Evolutionary conservation across 140 eudicot genomes (phyloP).

Genomic region (Senecio squalidus): DNA sequence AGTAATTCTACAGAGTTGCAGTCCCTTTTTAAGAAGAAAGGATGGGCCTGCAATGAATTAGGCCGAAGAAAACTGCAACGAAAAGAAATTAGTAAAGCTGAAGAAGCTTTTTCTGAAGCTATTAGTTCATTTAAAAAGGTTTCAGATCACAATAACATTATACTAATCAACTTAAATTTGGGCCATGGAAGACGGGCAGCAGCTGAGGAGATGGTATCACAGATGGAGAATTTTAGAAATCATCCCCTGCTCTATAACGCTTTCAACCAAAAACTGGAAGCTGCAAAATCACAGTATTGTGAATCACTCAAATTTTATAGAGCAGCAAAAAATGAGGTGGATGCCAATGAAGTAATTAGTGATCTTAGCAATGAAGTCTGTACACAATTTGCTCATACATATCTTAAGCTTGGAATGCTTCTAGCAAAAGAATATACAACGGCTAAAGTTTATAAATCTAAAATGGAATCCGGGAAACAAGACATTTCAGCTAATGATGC

Average conservation of each 20-base stretch:
- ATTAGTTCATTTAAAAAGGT: slow-evolving; percentile 63
- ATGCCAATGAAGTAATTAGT: slow-evolving; percentile 24
- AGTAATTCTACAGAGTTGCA: slow-evolving; percentile 47
- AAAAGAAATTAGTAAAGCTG: slow-evolving; percentile 72
- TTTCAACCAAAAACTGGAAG: slow-evolving; percentile 51
- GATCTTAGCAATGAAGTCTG: slow-evolving; percentile 59
- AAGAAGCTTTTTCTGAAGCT: slow-evolving; percentile 80
- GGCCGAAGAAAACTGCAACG: slow-evolving; percentile 68
- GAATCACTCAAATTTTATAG: slow-evolving; percentile 65
- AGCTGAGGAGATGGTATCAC: slow-evolving; percentile 72
- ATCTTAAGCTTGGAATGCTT: slow-evolving; percentile 88
- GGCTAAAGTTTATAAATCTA: slow-evolving; percentile 59
- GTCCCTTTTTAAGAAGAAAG: slow-evolving; percentile 76
- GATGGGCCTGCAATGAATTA: slow-evolving; percentile 96
- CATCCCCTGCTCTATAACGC: slow-evolving; percentile 44
- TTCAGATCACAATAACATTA: slow-evolving; percentile 73
- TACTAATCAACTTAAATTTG: slow-evolving; percentile 76
- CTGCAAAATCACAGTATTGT: slow-evolving; percentile 72
- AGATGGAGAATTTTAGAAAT: slow-evolving; percentile 44
- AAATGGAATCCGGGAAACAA: slow-evolving; percentile 52
- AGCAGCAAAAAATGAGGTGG: slow-evolving; percentile 73
- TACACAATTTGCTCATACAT: slow-evolving; percentile 91
- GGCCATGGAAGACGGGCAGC: slow-evolving; percentile 94
- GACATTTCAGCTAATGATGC: slow-evolving; percentile 92
- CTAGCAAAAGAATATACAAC: slow-evolving; percentile 64